Percentiles rank a stretch among this genome's conserved stretches.
Conservation (phyloP, 148 eudicot species). For the Limonium bicolor region DNA sequence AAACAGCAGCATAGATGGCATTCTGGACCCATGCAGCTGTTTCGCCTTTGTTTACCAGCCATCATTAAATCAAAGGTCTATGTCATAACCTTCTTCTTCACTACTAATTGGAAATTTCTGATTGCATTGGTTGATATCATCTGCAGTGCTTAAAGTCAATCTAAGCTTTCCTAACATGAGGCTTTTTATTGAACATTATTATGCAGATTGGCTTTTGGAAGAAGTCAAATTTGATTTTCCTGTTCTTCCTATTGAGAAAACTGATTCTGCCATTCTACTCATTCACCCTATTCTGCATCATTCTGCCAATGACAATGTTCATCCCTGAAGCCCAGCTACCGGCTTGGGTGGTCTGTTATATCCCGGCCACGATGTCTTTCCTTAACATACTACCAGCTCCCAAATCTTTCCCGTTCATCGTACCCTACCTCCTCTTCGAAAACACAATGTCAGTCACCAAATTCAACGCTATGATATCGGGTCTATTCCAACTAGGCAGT, state of each 20-base stretch:
- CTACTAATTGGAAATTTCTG: background rate
- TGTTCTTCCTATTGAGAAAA: conserved; percentile 85
- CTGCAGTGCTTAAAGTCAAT: background rate
- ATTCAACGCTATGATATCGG: conserved; percentile 96
- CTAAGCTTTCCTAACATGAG: too few species aligned
- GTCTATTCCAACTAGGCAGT: conserved; percentile 85
- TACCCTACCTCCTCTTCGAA: conserved; percentile 94
- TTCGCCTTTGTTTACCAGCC: conserved; percentile 86
- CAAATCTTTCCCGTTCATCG: conserved; percentile 85
- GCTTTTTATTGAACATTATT: conserved; percentile 5
- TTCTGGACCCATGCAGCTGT: conserved; percentile 97
- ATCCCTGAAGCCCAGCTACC: conserved; percentile 91
- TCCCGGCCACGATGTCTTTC: conserved; percentile 81
- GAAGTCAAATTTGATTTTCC: conserved; percentile 75
- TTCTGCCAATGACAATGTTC: conserved; percentile 97
- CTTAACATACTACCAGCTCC: conserved; percentile 96
- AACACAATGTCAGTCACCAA: conserved; percentile 98
- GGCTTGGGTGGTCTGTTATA: conserved; percentile 81
- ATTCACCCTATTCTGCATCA: conserved; percentile 88
- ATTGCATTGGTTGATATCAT: background rate
- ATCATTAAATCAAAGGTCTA: conserved; percentile 75
- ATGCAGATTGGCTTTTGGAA: conserved; percentile 83
- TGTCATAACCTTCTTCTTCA: background rate
- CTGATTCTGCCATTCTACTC: conserved; percentile 88
- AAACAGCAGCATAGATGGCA: conserved; percentile 99